phyloP scores from a whole-genome alignment of 2,329 filamentous ascomycete species.

The Scopulariopsis brevicaulis region DNA sequence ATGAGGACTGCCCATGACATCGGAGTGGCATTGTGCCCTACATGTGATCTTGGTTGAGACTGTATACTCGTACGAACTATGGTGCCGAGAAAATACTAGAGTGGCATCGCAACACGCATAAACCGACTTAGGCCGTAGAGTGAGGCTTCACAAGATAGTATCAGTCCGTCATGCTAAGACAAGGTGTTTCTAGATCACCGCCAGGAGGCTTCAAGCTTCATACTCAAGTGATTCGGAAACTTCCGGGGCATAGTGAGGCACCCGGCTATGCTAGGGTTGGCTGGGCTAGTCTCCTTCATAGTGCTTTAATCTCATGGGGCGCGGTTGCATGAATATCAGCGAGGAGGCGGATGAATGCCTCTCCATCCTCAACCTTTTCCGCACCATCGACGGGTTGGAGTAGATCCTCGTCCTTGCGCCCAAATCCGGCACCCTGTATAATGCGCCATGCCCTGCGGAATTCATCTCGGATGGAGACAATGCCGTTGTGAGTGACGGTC shows the following conservation, averaged over 20 bases:
- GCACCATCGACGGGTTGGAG: slow-evolving; percentile 34
- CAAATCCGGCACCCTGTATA: slow-evolving; percentile 40
- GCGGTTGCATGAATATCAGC: slow-evolving; percentile 24
- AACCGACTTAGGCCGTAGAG: too few species aligned
- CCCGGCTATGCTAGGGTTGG: neutral
- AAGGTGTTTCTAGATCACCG: too few species aligned
- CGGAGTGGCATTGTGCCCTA: too few species aligned
- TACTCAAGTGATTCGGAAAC: too few species aligned
- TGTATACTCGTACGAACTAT: too few species aligned
- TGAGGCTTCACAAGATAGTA: too few species aligned
- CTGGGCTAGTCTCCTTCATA: neutral
- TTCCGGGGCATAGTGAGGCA: neutral
- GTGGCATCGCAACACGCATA: too few species aligned
- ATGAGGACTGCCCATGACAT: too few species aligned
- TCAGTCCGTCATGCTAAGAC: too few species aligned
- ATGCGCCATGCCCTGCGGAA: slow-evolving; percentile 72
- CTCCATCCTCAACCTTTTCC: slow-evolving; percentile 19
- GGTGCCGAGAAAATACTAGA: too few species aligned
- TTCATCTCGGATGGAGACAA: slow-evolving; percentile 73
- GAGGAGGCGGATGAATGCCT: slow-evolving; percentile 23
- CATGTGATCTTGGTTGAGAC: too few species aligned
- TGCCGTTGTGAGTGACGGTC: slow-evolving; percentile 74
- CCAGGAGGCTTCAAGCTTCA: too few species aligned
- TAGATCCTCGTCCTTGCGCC: slow-evolving; percentile 32
- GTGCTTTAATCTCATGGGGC: neutral